Evolutionary conservation across 2,329 filamentous ascomycete genomes (phyloP).

Genomic region (Alternaria triticina): DNA sequence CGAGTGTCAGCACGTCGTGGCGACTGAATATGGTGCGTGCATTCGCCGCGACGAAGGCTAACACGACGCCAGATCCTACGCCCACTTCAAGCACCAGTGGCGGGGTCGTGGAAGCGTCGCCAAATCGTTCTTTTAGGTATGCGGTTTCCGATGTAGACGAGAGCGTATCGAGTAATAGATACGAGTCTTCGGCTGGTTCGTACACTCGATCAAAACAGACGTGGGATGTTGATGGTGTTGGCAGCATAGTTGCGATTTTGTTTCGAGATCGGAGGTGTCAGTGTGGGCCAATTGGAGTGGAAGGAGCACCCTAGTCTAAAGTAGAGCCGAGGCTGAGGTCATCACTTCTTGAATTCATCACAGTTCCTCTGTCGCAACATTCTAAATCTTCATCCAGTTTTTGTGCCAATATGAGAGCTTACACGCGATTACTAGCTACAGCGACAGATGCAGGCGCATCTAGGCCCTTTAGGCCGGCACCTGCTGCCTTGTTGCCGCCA

Average conservation of each 20-base stretch:
- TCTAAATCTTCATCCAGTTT: not conserved
- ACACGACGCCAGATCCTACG: conserved; percentile 90
- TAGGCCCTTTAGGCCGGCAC: conserved; percentile 48
- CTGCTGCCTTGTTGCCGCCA: conserved; percentile 79
- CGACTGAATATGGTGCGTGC: conserved; percentile 74
- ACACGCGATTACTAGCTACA: conserved; percentile 38
- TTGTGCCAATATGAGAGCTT: conserved; percentile 38
- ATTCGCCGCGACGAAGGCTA: conserved; percentile 84
- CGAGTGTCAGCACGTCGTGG: conserved; percentile 72
- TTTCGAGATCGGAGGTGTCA: conserved; percentile 17
- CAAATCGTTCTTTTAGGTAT: conserved; percentile 73
- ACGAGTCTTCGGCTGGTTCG: conserved; percentile 95
- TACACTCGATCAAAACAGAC: conserved; percentile 89
- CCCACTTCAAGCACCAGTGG: conserved; percentile 82
- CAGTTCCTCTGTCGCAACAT: conserved; percentile 6
- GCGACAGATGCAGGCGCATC: conserved; percentile 45
- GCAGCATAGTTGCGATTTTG: conserved; percentile 69
- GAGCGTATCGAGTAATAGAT: conserved; percentile 88
- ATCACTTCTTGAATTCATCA: conserved; percentile 24
- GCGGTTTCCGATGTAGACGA: conserved; percentile 71
- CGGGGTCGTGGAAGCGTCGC: conserved; percentile 26
- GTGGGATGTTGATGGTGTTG: conserved; percentile 91
- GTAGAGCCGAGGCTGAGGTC: conserved; percentile 34
- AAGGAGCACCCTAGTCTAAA: conserved; percentile 24
- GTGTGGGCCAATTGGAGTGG: conserved; percentile 27